Evolutionary conservation across 352 stramenopile species (phyloP), one percentile per base, ranked within the genome.

Genomic region (Elongisporangium prolatum): DNA sequence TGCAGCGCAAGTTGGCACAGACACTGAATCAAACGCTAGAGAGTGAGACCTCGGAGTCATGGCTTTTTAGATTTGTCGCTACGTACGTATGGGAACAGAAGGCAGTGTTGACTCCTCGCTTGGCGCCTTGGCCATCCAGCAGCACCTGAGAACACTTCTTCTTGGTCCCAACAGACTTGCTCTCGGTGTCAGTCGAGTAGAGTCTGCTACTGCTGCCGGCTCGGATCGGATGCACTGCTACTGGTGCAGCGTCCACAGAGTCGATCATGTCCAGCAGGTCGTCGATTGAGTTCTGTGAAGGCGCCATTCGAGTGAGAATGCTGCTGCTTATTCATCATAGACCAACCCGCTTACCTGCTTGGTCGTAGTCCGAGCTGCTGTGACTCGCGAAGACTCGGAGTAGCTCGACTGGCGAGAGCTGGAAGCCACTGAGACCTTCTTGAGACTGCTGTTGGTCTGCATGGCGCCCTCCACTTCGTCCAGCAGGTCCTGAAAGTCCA

Each of bases 1-100:
- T 92, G 74, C 84, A 92, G 59, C 81, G 75, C 48, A 93, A 63
- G 57, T 90, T 91, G 22, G 68, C 74, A 52, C 84, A 93, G 22
- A 78, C 65, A 10, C 72, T 91, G 56, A 24, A 9, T 37, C 22
- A 61, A 48, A 34, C 34, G 56, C 28, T 51, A 9, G 14, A 37
- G 48, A 25, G 48, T 48, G 16, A 48, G 57, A 50, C 34, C 34
- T 44, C 9, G 34, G 55, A 13, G 51, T 54, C 24, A 59, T 16
- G 8, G 17, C 2, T 48, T 5, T 38, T 18, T 21, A 4, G 8
- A 38, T 21, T 7, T 40, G 34, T 11, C 13, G 21, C 7, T 8
- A 50, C 67, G 18, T 74, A 84, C 76, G 65, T 77, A 20, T 74
- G 70, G 3, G 78, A 76, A 17, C 72, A 71, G 49, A 89, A 76